These are phyloP conservation scores for Fusarium goolgardi DNA, from an alignment of 2,329 filamentous ascomycete genomes.

Conservation along the genomic window DNA sequence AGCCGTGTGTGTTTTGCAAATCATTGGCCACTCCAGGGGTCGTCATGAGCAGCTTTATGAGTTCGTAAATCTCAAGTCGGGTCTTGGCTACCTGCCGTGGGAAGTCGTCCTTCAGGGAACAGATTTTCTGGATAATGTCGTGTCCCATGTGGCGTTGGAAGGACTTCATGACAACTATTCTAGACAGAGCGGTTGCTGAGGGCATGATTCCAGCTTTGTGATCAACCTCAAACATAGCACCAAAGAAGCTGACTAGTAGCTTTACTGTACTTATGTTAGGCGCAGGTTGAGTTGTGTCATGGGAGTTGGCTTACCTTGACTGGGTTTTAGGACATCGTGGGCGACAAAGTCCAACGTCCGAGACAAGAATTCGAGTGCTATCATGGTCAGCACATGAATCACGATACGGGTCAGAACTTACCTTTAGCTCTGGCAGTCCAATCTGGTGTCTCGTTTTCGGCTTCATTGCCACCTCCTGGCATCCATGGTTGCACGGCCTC, in stretches of 20 bases:
- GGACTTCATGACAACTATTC: conserved; percentile 61
- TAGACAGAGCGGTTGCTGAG: conserved; percentile 63
- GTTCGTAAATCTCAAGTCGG: conserved; percentile 63
- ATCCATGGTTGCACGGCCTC: conserved; percentile 68
- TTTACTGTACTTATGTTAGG: conserved; percentile 52
- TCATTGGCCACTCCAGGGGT: conserved; percentile 58
- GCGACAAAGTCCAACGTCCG: conserved; percentile 63
- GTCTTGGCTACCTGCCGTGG: conserved; percentile 64
- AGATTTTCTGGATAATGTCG: conserved; percentile 62
- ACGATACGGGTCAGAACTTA: conserved; percentile 37
- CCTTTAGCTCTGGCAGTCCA: conserved; percentile 66
- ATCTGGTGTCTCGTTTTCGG: conserved; percentile 58
- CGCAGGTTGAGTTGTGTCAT: too few species aligned
- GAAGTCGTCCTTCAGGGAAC: conserved; percentile 67
- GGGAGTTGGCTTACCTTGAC: conserved; percentile 57
- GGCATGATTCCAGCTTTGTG: conserved; percentile 69
- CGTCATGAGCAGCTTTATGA: conserved; percentile 59
- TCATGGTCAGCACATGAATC: conserved; percentile 2
- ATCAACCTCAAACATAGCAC: conserved; percentile 68
- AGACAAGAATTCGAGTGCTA: conserved; percentile 68
- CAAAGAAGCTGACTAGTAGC: conserved; percentile 65
- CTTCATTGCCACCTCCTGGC: conserved; percentile 55
- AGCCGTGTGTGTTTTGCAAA: conserved; percentile 58
- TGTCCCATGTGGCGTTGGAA: conserved; percentile 63
- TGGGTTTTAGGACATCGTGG: conserved; percentile 58